Percentiles rank a stretch among this genome's conserved stretches.
phyloP scores from a whole-genome alignment of 73 alveolate species.

The Tetrahymena malaccensis region DNA sequence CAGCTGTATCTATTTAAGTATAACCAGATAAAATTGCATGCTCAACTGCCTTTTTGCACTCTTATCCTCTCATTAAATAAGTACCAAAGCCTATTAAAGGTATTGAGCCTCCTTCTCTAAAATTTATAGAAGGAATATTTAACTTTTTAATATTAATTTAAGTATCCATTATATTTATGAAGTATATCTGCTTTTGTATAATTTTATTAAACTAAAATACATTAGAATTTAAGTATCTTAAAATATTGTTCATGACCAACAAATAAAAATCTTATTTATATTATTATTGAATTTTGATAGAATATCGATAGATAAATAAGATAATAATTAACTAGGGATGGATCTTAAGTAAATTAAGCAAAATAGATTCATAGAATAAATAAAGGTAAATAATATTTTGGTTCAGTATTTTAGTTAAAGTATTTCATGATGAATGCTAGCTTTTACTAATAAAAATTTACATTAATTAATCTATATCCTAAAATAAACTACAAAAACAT shows the following conservation, averaged over 20 bases:
- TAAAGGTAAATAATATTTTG: no score
- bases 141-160: background rate
- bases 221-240: background rate
- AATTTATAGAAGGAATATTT: background rate
- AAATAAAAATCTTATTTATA: no score
- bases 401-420: no score
- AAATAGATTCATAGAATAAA: no score
- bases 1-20: slow-evolving; percentile 44
- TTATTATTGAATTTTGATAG: no score
- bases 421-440: no score
- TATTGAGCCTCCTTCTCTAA: slow-evolving; percentile 11
- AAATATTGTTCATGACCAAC: background rate
- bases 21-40: slow-evolving; percentile 36
- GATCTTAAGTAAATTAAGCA: no score
- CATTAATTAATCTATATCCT: no score
- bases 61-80: slow-evolving; percentile 14
- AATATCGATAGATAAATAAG: no score
- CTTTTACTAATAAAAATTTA: no score
- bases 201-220: background rate
- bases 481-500: no score
- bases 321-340: no score
- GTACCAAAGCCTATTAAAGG: slow-evolving; percentile 53
- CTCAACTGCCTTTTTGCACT: slow-evolving; percentile 21
- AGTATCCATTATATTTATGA: background rate
- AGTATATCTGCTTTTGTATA: background rate